Evolutionary conservation across 2,329 filamentous ascomycete species (phyloP), one percentile per base, ranked within the genome.

Genomic region (Arthrobotrys musiformis): DNA sequence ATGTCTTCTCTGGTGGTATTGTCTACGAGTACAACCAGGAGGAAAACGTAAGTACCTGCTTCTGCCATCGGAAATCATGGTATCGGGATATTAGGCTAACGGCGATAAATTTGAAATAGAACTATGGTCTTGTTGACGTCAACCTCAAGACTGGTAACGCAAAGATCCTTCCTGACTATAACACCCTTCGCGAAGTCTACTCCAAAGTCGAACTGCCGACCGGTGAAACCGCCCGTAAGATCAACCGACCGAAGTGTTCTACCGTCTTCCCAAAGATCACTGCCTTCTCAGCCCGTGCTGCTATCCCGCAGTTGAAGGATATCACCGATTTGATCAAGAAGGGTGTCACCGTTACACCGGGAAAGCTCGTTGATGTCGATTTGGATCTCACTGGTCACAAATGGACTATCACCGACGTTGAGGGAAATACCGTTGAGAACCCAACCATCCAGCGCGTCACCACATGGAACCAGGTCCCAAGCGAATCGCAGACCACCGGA

Each of bases 11-110:
- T 67, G 92, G 92, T 79, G 92, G 92, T 79, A 86, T 95, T 52
- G 91, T 94, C 52, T 95, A 94, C 85, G 91, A 95, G 84, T 94
- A 89, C 83, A 90, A 89, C 0, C 87, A 93, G 83, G 92, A 94
- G 82, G 84, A 85, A 46, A 90, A 91, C 82, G 85, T 76, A 48
- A 19, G 72, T 63, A 9, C 8, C n/a, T 42, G 8, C 13, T 37
- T 33, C 19, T 9, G 26, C n/a, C 13, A 13, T 30, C 33, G 7
- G 1, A 40, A 33, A 17, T 13, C 11, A 17, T 33, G 28, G 6
- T 17, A 89, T 91, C 86, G 30, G 5, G 24, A 24, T 13, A 24
- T 26, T 6, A 15, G 1, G 44, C 26, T 13, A 33, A 24, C 50
- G n/a, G 30, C 63, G 37, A 67, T 37, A 5, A 28, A 52, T 7